Evolutionary conservation across 768 basidiomycete genomes (phyloP), one percentile per base, ranked within the genome.

Genomic region (Rhizopogon vulgaris): DNA sequence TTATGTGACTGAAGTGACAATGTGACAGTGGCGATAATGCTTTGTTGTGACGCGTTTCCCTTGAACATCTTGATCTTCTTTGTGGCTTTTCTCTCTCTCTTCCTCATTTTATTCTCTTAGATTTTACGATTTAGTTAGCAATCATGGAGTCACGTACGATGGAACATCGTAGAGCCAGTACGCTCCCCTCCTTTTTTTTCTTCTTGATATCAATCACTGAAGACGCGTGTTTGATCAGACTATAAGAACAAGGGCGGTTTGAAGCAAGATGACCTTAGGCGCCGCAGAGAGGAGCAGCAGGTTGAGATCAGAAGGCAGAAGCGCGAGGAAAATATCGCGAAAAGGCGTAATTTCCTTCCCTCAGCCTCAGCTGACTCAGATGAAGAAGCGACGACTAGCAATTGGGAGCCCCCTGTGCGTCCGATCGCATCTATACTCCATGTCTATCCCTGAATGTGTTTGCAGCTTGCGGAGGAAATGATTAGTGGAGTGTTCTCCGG

Each of bases 261-360:
- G 58, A 94, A 92, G 69, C 85, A 84, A 61, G 92, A 95, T 55
- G 92, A 98, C 69, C 87, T 98, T 61, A 84, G 95, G 61, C 87
- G 94, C 71, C 86, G 95, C 69, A 85, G 96, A 53, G 96, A 98
- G 70, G 94, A 99, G 69, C 92, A 95, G 68, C 94, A 98, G 65
- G 96, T 99, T 52, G 96, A 98, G 78, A 97, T 99, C 78, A 82
- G 96, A 67, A 82, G 93, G 66, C 92, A 95, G 75, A 98, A 98
- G 75, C 80, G 96, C 61, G 96, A 99, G 69, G 96, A 99, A 71
- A 94, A 94, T 69, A 94, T 98, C 56, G 90, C 94, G 54, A 99
- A 99, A 78, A 82, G 96, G 69, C 79, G 96, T 56, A 97, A 97
- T 71, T 90, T 95, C 66, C 78, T 93, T 52, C 84, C 92, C 34